These are phyloP conservation scores for Candida labiduridarum DNA, from an alignment of 1,139 yeast species.

Conservation along the genomic window DNA sequence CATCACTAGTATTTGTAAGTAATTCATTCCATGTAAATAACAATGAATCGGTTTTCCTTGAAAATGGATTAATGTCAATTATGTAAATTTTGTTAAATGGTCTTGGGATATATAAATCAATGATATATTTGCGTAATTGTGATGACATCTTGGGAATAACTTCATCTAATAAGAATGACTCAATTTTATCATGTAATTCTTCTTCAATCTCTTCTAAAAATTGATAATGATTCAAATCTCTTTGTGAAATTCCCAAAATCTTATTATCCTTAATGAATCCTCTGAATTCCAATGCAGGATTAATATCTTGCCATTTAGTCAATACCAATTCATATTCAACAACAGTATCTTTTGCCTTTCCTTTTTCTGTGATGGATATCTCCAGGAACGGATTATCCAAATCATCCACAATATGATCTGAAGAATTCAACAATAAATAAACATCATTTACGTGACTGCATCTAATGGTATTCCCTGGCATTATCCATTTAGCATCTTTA, in stretches of 20 bases:
- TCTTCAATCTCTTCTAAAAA: slow-evolving; percentile 55
- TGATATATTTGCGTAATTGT: slow-evolving; percentile 43
- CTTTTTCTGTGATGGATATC: slow-evolving; percentile 12
- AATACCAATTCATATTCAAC: slow-evolving; percentile 64
- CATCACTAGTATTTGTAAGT: slow-evolving; percentile 20
- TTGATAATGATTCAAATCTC: slow-evolving; percentile 82
- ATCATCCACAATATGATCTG: slow-evolving; percentile 87
- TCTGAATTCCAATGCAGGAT: slow-evolving; percentile 90
- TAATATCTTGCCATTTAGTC: slow-evolving; percentile 76
- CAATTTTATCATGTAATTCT: slow-evolving; percentile 50
- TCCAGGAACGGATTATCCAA: slow-evolving; percentile 69
- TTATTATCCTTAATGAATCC: slow-evolving; percentile 68
- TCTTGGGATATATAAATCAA: slow-evolving; percentile 82
- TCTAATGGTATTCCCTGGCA: slow-evolving; percentile 72
- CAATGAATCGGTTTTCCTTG: slow-evolving; percentile 73
- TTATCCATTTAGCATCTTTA: slow-evolving; percentile 90
- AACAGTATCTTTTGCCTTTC: slow-evolving; percentile 11
- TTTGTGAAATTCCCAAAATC: slow-evolving; percentile 76
- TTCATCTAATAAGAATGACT: slow-evolving; percentile 52
- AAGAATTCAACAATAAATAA: slow-evolving; percentile 77
- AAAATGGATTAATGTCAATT: slow-evolving; percentile 85
- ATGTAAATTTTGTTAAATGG: slow-evolving; percentile 68
- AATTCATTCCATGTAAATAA: slow-evolving; percentile 87
- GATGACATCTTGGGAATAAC: slow-evolving; percentile 51
- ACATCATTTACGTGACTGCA: slow-evolving; percentile 74